These are phyloP conservation scores for Sphagnum fallax DNA, from an alignment of 228 moss, liverwort and hornwort genomes.

Conservation along the genomic window DNA sequence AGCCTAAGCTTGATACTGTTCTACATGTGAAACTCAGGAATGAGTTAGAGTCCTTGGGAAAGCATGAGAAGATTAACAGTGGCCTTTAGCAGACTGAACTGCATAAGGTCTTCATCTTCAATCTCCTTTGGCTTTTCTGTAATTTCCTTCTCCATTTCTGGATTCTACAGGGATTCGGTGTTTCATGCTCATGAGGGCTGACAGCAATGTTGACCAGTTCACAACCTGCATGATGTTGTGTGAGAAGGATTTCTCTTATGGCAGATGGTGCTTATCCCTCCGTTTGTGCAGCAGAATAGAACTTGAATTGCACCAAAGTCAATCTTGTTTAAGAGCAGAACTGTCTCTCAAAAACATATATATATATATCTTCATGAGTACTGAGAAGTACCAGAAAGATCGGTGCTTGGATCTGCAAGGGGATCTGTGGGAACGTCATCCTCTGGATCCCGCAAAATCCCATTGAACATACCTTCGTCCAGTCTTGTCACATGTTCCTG, in stretches of 20 bases:
- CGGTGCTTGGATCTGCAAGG: conserved; percentile 77
- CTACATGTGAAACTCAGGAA: no score
- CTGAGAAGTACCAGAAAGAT: conserved; percentile 33
- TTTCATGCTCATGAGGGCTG: conserved; percentile 64
- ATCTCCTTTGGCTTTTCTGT: conserved; percentile 19
- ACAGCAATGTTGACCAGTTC: conserved; percentile 83
- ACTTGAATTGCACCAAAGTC: background rate
- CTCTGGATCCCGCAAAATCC: conserved; percentile 64
- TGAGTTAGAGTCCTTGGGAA: conserved; percentile 30
- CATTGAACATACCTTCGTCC: conserved; percentile 91
- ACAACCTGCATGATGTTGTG: conserved; percentile 47
- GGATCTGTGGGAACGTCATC: conserved; percentile 86
- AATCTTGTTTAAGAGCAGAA: no score
- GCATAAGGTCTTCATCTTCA: conserved; percentile 62
- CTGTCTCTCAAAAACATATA: background rate
- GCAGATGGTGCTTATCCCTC: background rate
- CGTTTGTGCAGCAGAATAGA: background rate
- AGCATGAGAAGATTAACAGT: conserved; percentile 87
- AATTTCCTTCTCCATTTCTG: conserved; percentile 5
- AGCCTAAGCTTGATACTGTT: no score
- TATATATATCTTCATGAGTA: background rate
- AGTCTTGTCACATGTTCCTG: conserved; percentile 75
- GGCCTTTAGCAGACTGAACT: conserved; percentile 72
- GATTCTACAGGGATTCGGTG: conserved; percentile 53
- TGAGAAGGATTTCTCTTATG: background rate